These are phyloP conservation scores for Russula griseocarnosa DNA, from an alignment of 768 basidiomycete genomes.

Conservation along the genomic window DNA sequence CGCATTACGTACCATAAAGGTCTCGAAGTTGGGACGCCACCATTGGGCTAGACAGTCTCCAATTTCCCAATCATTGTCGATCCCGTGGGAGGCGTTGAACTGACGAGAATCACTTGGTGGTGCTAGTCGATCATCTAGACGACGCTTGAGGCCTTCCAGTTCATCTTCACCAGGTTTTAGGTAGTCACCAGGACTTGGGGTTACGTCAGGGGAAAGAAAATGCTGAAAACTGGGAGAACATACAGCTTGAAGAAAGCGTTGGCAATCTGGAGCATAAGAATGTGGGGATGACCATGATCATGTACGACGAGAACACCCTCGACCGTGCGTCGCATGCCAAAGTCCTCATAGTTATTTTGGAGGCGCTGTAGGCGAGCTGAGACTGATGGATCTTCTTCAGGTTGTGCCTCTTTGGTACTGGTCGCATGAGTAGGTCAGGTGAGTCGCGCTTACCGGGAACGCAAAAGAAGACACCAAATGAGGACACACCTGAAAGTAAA, in stretches of 20 bases:
- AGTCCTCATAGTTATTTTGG: constrained; percentile 95
- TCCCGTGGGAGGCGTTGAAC: constrained; percentile 70
- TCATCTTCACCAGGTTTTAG: constrained; percentile 96
- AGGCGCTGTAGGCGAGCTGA: constrained; percentile 90
- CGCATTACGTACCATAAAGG: constrained; percentile 78
- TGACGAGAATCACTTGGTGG: constrained; percentile 69
- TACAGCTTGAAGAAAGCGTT: constrained; percentile 99
- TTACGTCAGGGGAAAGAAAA: constrained; percentile 10
- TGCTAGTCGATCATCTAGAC: constrained; percentile 85
- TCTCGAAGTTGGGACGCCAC: constrained; percentile 99
- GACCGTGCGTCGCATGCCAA: constrained; percentile 93
- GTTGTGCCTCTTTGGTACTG: constrained; percentile 94
- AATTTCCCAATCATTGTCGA: constrained; percentile 92
- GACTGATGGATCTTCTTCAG: constrained; percentile 96
- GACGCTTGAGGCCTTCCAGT: constrained; percentile 80
- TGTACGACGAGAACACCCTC: constrained; percentile 88
- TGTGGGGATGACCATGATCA: constrained; percentile 96
- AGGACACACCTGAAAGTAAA: constrained; percentile 77
- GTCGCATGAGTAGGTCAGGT: constrained; percentile 14
- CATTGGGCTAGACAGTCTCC: constrained; percentile 96
- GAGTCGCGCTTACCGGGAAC: constrained; percentile 8
- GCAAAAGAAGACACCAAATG: constrained; percentile 4
- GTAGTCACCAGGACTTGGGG: constrained; percentile 88
- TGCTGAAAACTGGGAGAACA: constrained; percentile 33
- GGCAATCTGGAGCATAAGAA: constrained; percentile 97